Evolutionary conservation across 2,329 filamentous ascomycete genomes (phyloP).

Genomic region (Microdochium paspali): DNA sequence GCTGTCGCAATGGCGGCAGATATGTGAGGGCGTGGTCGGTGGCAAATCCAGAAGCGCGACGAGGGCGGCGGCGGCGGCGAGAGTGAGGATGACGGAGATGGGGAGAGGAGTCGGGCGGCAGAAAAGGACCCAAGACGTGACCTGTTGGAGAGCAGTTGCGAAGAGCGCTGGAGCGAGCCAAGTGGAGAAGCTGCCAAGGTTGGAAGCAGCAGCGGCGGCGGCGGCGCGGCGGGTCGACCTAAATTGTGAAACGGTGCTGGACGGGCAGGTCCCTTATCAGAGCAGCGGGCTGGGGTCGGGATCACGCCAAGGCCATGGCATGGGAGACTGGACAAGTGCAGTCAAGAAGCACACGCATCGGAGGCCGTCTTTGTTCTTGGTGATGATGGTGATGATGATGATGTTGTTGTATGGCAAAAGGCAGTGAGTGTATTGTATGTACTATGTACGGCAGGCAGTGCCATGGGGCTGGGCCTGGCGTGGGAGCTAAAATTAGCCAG

Average conservation of each 20-base stretch:
- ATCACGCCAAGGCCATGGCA: too few species aligned
- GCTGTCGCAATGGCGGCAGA: background rate
- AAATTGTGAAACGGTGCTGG: background rate
- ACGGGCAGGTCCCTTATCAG: background rate
- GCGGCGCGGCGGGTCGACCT: background rate
- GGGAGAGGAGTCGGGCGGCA: constrained; percentile 4
- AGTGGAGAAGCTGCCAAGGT: constrained; percentile 3
- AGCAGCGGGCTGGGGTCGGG: background rate
- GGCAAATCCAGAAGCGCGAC: background rate
- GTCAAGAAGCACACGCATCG: too few species aligned
- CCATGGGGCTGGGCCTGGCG: constrained; percentile 41
- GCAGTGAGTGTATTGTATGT: background rate
- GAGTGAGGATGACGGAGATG: constrained; percentile 1
- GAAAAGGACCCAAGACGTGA: too few species aligned
- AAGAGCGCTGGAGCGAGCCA: background rate
- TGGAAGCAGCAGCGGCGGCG: too few species aligned
- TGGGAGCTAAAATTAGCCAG: constrained; percentile 42
- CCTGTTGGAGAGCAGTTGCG: too few species aligned
- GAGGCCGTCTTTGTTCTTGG: too few species aligned
- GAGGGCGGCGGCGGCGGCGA: background rate
- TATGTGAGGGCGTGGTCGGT: background rate
- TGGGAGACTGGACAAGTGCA: too few species aligned
- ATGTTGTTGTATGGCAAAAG: too few species aligned
- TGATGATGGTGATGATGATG: too few species aligned
- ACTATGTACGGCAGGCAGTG: constrained; percentile 8